Evolutionary conservation across 1,139 yeast genomes (phyloP).

Genomic region (Debaryomyces subglobosus): DNA sequence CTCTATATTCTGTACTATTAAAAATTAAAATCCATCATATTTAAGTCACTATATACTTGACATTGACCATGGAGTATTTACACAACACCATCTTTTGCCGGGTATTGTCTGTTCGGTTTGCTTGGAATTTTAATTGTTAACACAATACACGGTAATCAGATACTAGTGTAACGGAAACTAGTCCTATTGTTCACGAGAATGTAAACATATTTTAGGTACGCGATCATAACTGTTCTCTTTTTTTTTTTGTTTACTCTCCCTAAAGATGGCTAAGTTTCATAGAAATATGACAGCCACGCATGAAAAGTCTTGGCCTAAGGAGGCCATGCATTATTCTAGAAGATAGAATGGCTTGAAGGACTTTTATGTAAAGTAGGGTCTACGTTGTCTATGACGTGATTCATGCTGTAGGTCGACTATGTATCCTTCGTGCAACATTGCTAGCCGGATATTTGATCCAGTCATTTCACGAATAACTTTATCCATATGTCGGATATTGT

Average conservation of each 20-base stretch:
- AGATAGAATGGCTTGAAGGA: not conserved
- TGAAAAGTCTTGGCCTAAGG: not conserved
- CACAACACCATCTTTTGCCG: not conserved
- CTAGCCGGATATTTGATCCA: not conserved
- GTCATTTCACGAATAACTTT: not conserved
- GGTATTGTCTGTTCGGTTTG: not conserved
- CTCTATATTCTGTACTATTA: not conserved
- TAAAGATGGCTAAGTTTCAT: conserved; percentile 1
- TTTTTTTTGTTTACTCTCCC: not conserved
- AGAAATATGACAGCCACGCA: not conserved
- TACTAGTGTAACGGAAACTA: not conserved
- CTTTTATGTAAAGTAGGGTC: not conserved
- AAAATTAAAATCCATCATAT: not conserved
- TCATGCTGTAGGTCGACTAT: not conserved
- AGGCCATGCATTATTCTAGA: not conserved
- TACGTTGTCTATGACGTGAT: not conserved
- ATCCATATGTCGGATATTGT: not conserved
- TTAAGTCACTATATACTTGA: conserved; percentile 2
- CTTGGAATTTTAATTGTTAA: not conserved
- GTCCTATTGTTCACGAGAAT: conserved; percentile 6
- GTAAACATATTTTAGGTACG: conserved; percentile 6
- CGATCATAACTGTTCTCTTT: conserved; percentile 2
- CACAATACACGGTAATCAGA: conserved; percentile 5
- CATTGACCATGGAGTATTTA: not conserved
- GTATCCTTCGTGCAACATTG: not conserved